Base-by-base conservation (phyloP, 805 yeast species). In the Yamadazyma olivae region DNA sequence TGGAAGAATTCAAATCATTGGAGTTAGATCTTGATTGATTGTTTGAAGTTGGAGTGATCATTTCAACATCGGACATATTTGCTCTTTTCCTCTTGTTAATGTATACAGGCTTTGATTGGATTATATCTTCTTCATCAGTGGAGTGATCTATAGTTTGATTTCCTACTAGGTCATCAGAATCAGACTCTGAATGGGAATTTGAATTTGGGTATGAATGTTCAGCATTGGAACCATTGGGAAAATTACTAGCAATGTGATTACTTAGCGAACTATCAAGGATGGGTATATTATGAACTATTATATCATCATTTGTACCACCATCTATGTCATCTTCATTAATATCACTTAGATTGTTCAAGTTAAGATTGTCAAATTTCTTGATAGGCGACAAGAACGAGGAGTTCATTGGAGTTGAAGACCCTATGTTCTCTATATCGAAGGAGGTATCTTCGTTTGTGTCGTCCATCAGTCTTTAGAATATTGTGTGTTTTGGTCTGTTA, bases 301-400 rank as follows among this genome's bases (percentile, higher is more conserved):
- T 18, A 6, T 40, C 44, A 16, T 36, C 41, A 6, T 39, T 17
- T 8, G 15, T 20, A 3, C 17, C 21, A 9, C 4, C 16, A 4
- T 32, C 28, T 17, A 19, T 39, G 14, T 33, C 30, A 25, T 34
- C 41, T 25, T 43, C 47, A n/a, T 34, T 24, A 21, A 37, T 33
- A 27, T 49, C 53, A n/a, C 42, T 40, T 3, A 46, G 34, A 22
- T 53, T 43, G 33, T 53, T 53, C 13, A 62, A 33, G 39, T 66
- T 64, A 17, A 67, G 46, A 23, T 59, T 54, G 38, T 61, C 58
- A 18, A 67, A 52, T 36, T 56, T 54, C 30, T 53, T 56, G 38
- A 64, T 56, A 13, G 72, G 72, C 6, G 70, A 64, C 15, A 57
- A 27, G 32, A 56, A 52, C 13, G 54, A 44, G 10, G 46, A 30